These are phyloP conservation scores for Hysterangium stoloniferum DNA, from an alignment of 768 basidiomycete species.

Conservation along the genomic window DNA sequence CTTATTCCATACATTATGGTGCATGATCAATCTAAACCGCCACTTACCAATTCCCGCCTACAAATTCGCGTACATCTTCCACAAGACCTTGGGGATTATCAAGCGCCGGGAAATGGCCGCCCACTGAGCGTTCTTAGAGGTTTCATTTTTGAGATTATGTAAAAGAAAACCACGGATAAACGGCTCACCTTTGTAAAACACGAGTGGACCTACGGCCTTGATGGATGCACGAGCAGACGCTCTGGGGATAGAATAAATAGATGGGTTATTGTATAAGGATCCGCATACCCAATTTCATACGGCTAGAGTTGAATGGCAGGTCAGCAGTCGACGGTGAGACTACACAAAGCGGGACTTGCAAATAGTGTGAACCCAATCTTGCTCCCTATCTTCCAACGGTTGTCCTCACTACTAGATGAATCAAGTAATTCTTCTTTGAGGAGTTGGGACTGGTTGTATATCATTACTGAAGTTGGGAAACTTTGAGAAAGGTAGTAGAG, in stretches of 20 bases:
- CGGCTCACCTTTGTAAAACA: slow-evolving; percentile 15
- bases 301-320: slow-evolving; percentile 3
- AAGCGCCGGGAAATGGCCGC: slow-evolving; percentile 18
- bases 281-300: slow-evolving; percentile 13
- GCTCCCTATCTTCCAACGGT: slow-evolving; percentile 13
- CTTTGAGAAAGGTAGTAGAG: slow-evolving; percentile 17
- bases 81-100: slow-evolving; percentile 16
- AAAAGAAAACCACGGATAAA: too few species aligned
- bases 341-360: slow-evolving; percentile 5
- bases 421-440: slow-evolving; percentile 11
- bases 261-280: not conserved
- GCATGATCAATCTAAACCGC: not conserved
- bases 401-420: not conserved
- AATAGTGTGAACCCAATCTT: slow-evolving; percentile 14
- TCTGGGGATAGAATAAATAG: not conserved
- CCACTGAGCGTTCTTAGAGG: slow-evolving; percentile 8
- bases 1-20: not conserved
- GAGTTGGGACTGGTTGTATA: slow-evolving; percentile 13
- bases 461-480: slow-evolving; percentile 15
- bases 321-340: not conserved
- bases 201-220: slow-evolving; percentile 12
- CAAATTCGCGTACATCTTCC: slow-evolving; percentile 14
- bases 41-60: slow-evolving; percentile 12
- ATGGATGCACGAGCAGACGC: slow-evolving; percentile 10
- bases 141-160: too few species aligned